Percentiles rank a stretch among this genome's conserved stretches.
phyloP scores from a whole-genome alignment of 495 filamentous ascomycete genomes.

The Penicillium lagena region DNA sequence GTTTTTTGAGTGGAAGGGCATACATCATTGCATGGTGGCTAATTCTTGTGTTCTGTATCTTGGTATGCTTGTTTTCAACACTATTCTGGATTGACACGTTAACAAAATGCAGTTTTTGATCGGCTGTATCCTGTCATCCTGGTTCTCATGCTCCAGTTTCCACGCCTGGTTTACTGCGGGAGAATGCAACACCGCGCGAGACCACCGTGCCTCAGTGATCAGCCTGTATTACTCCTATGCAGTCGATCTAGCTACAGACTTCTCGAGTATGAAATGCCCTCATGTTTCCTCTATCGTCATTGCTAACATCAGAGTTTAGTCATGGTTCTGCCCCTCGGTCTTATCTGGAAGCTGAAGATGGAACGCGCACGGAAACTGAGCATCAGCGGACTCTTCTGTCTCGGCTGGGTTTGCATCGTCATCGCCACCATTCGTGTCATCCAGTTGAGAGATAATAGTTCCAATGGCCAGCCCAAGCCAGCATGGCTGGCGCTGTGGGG shows the following conservation, averaged over 20 bases:
- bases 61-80: constrained; percentile 20
- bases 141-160: constrained; percentile 27
- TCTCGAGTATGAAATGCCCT: constrained; percentile 24
- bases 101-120: constrained; percentile 17
- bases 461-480: constrained; percentile 7
- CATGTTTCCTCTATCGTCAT: not conserved
- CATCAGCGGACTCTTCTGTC: constrained; percentile 40
- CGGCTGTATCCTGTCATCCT: constrained; percentile 29
- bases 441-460: constrained; percentile 12
- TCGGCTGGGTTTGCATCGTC: constrained; percentile 44
- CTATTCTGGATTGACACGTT: too few species aligned
- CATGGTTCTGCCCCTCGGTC: constrained; percentile 44
- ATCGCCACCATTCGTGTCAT: constrained; percentile 44
- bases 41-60: constrained; percentile 24
- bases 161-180: constrained; percentile 34
- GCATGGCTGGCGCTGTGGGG: constrained; percentile 22
- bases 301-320: constrained; percentile 16
- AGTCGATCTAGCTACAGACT: constrained; percentile 37
- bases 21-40: constrained; percentile 28
- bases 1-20: constrained; percentile 21
- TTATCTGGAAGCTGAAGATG: constrained; percentile 43
- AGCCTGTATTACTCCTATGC: constrained; percentile 37
- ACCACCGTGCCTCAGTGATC: constrained; percentile 25
- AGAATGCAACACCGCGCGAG: constrained; percentile 18
- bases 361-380: constrained; percentile 38